Evolutionary conservation across 176 grass and related monocot genomes (phyloP), one percentile per base, ranked within the genome.

Genomic region (Stipa capillata): DNA sequence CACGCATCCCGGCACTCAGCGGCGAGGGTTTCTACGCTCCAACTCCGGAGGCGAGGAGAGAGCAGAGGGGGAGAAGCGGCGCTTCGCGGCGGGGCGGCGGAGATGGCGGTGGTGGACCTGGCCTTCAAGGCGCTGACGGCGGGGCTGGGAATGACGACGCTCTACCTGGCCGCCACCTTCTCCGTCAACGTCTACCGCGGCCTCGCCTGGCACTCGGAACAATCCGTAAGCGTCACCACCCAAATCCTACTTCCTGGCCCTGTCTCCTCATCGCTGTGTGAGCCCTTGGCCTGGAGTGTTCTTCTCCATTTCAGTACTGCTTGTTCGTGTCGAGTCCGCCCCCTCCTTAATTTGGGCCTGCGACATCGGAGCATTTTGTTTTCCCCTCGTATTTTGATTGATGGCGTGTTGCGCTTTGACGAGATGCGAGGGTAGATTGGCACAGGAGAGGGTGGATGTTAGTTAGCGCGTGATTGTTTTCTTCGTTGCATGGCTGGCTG

Each of bases 181-280:
- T 98, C 95, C 83, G 27, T 98, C 75, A 98, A 98, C 72, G 85
- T 94, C 73, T 98, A 98, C 84, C 89, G 92, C 48, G 95, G 92
- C 72, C 79, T 98, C 51, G 77, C 92, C 14, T 98, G 92, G 92
- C 92, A 94, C 95, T 55, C 65, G 10, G 92, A 93, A 72, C 95
- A 98, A 81, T 87, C 95, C 17, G 91, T 90, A 79, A 90, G 86
- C 40, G 17, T 3, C 16, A 4, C 23, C 43, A 42, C 63, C 65
- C 25, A 0, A 11, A 5, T 58, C 62, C 15, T 0, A 18, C 0
- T 21, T 35, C 23, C 68, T 15, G 16, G 18, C 17, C n/a, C 4
- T n/a, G 5, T 21, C 1, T 25, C 34, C 18, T 7, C 64, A 2
- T 36, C 23, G 4, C 17, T 10, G 27, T 1, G 18, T n/a, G n/a